Evolutionary conservation across 257 asterid species (phyloP), one percentile per base, ranked within the genome.

Genomic region (Solanum raphanifolium): DNA sequence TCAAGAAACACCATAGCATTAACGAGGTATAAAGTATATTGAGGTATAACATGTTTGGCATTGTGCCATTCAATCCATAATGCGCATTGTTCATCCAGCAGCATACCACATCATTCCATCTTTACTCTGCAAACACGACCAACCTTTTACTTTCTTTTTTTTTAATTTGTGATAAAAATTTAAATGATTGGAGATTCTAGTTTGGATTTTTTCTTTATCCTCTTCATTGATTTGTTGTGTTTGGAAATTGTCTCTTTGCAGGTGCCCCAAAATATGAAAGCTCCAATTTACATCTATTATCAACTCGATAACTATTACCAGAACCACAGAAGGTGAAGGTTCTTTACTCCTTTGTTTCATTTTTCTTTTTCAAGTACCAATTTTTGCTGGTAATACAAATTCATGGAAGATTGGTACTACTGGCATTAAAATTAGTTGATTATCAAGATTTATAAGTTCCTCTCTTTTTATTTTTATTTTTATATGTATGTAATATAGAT

Each of bases 221-320:
- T 81, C 36, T 48, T 81, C 69, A 9, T 31, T 48, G 69, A 27
- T 81, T 23, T 88, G 41, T 38, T 79, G 32, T 73, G 86, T 69
- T 88, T 75, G 83, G 46, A 58, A 29, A 62, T 86, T 29, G 58
- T 38, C 66, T 81, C n/a, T 89, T 29, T 88, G 38, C 87, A 95
- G 96, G 92, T 94, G 84, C 94, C 90, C 81, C 90, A 93, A 88
- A 82, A 89, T 83, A 94, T 95, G 98, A 94, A 91, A 90, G 94
- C 95, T 91, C 98, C 98, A 87, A 93, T 94, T 86, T 91, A 90
- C 79, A 39, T 95, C 84, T 95, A 95, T 88, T 95, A 95, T 93
- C 97, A 95, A 92, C 97, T 95, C 68, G 97, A 95, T 89, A 94
- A 93, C 90, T 93, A 92, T 94, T 95, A 94, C 90, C 98, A 95